Percentiles rank a stretch among this genome's conserved stretches.
Evolutionary conservation across 2,329 filamentous ascomycete species (phyloP).

Genomic region (Emericellopsis atlantica): DNA sequence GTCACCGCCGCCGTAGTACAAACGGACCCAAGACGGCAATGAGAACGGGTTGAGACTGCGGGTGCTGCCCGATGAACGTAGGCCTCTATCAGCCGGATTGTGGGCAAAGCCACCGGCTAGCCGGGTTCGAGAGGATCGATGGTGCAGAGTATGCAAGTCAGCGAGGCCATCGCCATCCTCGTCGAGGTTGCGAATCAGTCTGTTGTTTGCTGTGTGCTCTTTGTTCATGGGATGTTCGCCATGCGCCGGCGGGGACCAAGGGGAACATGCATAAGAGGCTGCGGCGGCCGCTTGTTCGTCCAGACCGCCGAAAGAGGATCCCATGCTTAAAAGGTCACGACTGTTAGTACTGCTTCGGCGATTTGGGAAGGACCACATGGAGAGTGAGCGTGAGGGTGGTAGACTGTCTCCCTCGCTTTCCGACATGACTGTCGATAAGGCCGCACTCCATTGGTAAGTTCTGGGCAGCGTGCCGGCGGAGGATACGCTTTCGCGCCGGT

Average conservation of each 20-base stretch:
- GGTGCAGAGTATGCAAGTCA: slow-evolving; percentile 40
- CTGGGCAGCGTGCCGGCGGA: background rate
- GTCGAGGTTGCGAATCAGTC: slow-evolving; percentile 43
- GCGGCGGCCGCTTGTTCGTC: slow-evolving; percentile 20
- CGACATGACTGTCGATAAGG: slow-evolving; percentile 51
- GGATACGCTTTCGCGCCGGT: no score
- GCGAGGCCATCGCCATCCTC: slow-evolving; percentile 53
- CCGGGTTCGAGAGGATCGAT: slow-evolving; percentile 39
- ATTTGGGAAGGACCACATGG: slow-evolving; percentile 25
- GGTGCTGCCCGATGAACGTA: slow-evolving; percentile 39
- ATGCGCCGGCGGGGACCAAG: no score
- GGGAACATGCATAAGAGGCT: no score
- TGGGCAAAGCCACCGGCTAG: slow-evolving; percentile 38
- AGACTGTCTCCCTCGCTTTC: slow-evolving; percentile 44
- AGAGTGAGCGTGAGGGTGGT: slow-evolving; percentile 33
- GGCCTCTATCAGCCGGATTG: slow-evolving; percentile 35
- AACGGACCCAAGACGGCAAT: slow-evolving; percentile 43
- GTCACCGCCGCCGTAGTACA: slow-evolving; percentile 62
- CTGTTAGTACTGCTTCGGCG: slow-evolving; percentile 39
- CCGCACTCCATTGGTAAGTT: slow-evolving; percentile 47
- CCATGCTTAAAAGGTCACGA: slow-evolving; percentile 43
- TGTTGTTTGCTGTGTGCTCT: slow-evolving; percentile 21
- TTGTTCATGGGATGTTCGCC: slow-evolving; percentile 3
- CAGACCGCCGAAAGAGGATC: slow-evolving; percentile 34
- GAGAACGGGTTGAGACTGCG: slow-evolving; percentile 29